Evolutionary conservation across 495 filamentous ascomycete species (phyloP).

Genomic region (Aspergillus haitiensis): DNA sequence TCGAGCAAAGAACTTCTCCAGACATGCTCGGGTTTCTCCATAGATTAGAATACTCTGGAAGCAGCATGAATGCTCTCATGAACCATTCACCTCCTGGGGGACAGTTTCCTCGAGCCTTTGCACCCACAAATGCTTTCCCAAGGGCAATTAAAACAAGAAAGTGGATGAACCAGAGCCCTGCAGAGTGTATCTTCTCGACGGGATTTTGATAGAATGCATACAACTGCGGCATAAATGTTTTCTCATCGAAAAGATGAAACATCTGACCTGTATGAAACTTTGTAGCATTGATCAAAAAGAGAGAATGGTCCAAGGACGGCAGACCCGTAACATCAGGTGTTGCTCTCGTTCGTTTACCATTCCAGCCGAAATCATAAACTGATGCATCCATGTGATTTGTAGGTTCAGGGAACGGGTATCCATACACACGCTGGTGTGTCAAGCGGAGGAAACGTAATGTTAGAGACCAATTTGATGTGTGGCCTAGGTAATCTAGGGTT

Average conservation of each 20-base stretch:
- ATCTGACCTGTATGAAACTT: conserved; percentile 46
- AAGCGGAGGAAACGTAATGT: conserved; percentile 41
- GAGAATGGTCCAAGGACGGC: conserved; percentile 40
- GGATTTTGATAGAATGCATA: conserved; percentile 37
- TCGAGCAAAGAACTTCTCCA: conserved; percentile 45
- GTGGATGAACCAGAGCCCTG: conserved; percentile 45
- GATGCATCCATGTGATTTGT: conserved; percentile 39
- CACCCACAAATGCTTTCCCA: conserved; percentile 45
- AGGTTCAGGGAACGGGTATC: conserved; percentile 34
- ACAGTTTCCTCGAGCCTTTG: conserved; percentile 30
- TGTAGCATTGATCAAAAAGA: conserved; percentile 45
- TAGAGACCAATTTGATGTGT: conserved; percentile 50
- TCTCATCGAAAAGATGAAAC: conserved; percentile 48
- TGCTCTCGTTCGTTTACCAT: conserved; percentile 31
- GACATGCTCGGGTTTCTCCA: conserved; percentile 37
- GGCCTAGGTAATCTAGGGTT: conserved; percentile 41
- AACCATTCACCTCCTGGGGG: conserved; percentile 41
- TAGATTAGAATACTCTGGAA: conserved; percentile 40
- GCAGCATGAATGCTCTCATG: conserved; percentile 39
- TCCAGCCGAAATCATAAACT: conserved; percentile 45
- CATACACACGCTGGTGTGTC: conserved; percentile 40
- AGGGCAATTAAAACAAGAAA: conserved; percentile 47
- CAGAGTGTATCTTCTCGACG: conserved; percentile 23
- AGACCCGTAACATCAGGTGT: conserved; percentile 32
- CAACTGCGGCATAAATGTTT: conserved; percentile 39